Evolutionary conservation across 768 basidiomycete species (phyloP).

Genomic region (Rhizopogon sp.): DNA sequence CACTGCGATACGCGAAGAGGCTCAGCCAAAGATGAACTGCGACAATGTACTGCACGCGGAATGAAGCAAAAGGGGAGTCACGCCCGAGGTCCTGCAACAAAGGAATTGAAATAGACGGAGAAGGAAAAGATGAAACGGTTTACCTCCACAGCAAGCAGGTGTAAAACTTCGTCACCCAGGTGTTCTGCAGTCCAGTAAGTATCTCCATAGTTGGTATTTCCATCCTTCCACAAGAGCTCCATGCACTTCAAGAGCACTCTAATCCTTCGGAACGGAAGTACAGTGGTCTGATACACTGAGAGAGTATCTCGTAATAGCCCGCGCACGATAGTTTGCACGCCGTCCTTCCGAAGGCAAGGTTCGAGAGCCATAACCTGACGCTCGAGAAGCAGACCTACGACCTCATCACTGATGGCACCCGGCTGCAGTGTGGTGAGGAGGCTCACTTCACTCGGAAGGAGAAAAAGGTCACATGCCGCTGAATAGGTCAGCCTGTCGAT

Average conservation of each 20-base stretch:
- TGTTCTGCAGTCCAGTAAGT: slow-evolving; percentile 27
- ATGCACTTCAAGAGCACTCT: slow-evolving; percentile 52
- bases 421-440: background rate
- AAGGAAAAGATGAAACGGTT: background rate
- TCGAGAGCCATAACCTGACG: slow-evolving; percentile 56
- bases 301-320: slow-evolving; percentile 46
- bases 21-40: slow-evolving; percentile 63
- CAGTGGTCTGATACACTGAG: slow-evolving; percentile 39
- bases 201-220: slow-evolving; percentile 17
- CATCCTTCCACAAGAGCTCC: slow-evolving; percentile 36
- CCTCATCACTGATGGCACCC: slow-evolving; percentile 5
- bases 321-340: slow-evolving; percentile 35
- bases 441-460: slow-evolving; percentile 38
- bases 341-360: slow-evolving; percentile 52
- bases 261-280: slow-evolving; percentile 55
- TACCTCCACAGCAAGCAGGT: slow-evolving; percentile 39
- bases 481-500: slow-evolving; percentile 66
- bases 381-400: slow-evolving; percentile 56
- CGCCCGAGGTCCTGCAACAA: slow-evolving; percentile 23
- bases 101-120: background rate
- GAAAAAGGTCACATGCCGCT: slow-evolving; percentile 61
- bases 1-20: slow-evolving; percentile 60
- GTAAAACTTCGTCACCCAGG: slow-evolving; percentile 38
- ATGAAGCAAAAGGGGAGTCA: slow-evolving; percentile 22
- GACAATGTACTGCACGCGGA: slow-evolving; percentile 45